Evolutionary conservation across 345 rosid genomes (phyloP).

Genomic region (Limnanthes douglasii): DNA sequence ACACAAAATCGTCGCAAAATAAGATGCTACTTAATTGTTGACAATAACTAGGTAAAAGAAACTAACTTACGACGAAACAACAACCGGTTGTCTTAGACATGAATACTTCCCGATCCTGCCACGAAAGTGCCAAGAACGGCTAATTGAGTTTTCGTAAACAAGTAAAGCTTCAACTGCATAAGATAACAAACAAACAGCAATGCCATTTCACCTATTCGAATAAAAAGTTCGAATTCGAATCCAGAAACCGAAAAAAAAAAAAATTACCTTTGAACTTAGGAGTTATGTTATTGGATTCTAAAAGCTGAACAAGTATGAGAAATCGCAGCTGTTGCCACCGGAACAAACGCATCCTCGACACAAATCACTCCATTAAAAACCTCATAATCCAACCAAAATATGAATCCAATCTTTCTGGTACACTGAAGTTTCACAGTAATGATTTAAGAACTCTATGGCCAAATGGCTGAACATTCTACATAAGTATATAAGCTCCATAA

Average conservation of each 20-base stretch:
- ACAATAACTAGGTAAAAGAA: not conserved
- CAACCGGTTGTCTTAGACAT: constrained; percentile 15
- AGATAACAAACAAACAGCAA: not conserved
- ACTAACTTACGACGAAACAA: constrained; percentile 21
- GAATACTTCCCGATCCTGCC: constrained; percentile 11
- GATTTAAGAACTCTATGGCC: too few species aligned
- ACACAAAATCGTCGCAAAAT: not conserved
- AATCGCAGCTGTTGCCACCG: constrained; percentile 24
- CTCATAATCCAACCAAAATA: too few species aligned
- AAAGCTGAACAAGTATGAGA: constrained; percentile 20
- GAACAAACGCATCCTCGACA: constrained; percentile 18
- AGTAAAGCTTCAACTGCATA: constrained; percentile 22
- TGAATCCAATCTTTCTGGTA: too few species aligned
- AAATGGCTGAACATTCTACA: too few species aligned
- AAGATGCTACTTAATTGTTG: not conserved
- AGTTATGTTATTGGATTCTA: constrained; percentile 7
- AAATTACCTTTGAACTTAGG: constrained; percentile 14
- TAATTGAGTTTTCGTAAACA: constrained; percentile 12
- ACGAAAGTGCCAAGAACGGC: constrained; percentile 5
- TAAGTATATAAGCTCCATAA: too few species aligned
- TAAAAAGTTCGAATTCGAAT: not conserved
- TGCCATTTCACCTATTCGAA: not conserved
- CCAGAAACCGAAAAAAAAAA: not conserved
- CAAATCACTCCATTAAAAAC: constrained; percentile 16
- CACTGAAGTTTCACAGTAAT: too few species aligned